Evolutionary conservation across 139 green algal species (phyloP), one percentile per base, ranked within the genome.

Genomic region (Chlorella sp.): DNA sequence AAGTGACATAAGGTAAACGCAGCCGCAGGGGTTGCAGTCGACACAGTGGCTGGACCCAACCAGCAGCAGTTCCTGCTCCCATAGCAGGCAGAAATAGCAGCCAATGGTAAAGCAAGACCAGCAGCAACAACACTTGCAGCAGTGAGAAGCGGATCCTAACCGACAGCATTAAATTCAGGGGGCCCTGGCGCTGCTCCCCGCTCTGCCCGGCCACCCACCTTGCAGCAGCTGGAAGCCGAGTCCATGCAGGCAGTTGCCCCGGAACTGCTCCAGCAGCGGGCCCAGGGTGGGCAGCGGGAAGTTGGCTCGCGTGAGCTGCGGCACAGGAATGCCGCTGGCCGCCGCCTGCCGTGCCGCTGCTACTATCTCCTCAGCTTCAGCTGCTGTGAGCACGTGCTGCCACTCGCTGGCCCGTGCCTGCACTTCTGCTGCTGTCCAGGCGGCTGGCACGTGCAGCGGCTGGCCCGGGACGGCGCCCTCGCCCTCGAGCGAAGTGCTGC

Each of bases 191-290:
- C 62, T 17, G 30, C 2, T 26, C 16, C 19, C 62, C 24, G 41
- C 40, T 22, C 40, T 36, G 9, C 17, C 5, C 40, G 20, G 26
- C 5, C 40, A 43, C 73, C 16, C 73, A 80, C 90, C 89, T 1
- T 88, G 85, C 26, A 94, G 72, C 34, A 95, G 85, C 20, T 89
- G 84, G 81, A 93, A 95, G 51, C 92, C 92, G 28, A 89, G 85
- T 14, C 89, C 92, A 20, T 78, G 64, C 58, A 90, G 77, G 48
- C 90, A 89, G 67, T 91, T 65, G 26, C 86, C 43, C 32, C 65
- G 32, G 16, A 89, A 82, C 17, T 81, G 44, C 28, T 67, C 22
- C 74, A 93, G 77, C 69, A 81, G 83, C 16, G 87, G 88, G 11
- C 89, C 89, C 36, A 95, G 84, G 20, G 88, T 91, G 34, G 91